Evolutionary conservation across 2,329 filamentous ascomycete species (phyloP).

Genomic region (Dryadomyces sulphureus): DNA sequence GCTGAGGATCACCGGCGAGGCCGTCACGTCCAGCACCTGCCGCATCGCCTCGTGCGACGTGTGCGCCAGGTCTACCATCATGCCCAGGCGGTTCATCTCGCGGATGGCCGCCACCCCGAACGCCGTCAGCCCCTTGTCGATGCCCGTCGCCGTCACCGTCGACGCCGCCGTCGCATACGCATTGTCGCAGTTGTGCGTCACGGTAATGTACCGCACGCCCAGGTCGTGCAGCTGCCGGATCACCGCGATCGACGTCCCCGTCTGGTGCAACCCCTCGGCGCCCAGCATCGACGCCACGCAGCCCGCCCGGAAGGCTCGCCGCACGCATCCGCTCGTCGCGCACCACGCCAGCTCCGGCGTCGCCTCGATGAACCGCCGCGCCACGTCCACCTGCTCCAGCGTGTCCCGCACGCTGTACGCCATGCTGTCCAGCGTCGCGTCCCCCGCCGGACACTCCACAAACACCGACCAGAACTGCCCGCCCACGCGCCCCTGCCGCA

Average conservation of each 20-base stretch:
- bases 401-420: slow-evolving; percentile 9
- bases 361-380: slow-evolving; percentile 15
- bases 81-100: slow-evolving; percentile 19
- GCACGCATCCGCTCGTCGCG: slow-evolving; percentile 14
- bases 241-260: slow-evolving; percentile 18
- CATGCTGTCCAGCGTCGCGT: neutral
- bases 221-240: slow-evolving; percentile 21
- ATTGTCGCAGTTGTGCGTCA: slow-evolving; percentile 22
- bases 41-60: slow-evolving; percentile 10
- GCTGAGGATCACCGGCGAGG: slow-evolving; percentile 11
- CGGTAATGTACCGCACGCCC: slow-evolving; percentile 21
- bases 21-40: slow-evolving; percentile 7
- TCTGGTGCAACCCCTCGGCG: slow-evolving; percentile 22
- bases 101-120: slow-evolving; percentile 12
- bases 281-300: slow-evolving; percentile 22
- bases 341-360: slow-evolving; percentile 14
- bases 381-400: slow-evolving; percentile 21
- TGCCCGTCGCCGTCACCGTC: slow-evolving; percentile 14
- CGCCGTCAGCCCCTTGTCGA: slow-evolving; percentile 9
- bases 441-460: slow-evolving; percentile 10
- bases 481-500: slow-evolving; percentile 16
- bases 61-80: slow-evolving; percentile 13
- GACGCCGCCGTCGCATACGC: slow-evolving; percentile 17
- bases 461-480: slow-evolving; percentile 16
- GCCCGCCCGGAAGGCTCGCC: slow-evolving; percentile 16